A percentile compares a stretch with the other conserved stretches of the same genome.
Conservation (phyloP, 2,329 filamentous ascomycete genomes). For the Pseudogymnoascus verrucosus region DNA sequence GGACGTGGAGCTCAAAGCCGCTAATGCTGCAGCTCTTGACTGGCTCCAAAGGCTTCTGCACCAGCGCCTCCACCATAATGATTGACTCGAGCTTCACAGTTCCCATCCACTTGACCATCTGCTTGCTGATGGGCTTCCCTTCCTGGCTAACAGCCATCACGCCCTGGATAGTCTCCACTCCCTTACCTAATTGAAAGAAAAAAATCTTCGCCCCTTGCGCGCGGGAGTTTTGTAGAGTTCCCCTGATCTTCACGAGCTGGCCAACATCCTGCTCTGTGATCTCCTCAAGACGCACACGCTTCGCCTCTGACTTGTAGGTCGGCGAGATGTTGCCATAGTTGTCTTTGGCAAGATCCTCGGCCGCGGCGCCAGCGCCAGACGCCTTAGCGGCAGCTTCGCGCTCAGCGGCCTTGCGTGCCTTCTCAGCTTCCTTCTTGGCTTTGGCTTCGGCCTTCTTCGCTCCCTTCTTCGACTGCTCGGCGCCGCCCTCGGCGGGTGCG, state of each 20-base stretch:
- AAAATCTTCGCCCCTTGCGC: conserved; percentile 86
- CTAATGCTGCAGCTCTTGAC: conserved; percentile 81
- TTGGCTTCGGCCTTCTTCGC: conserved; percentile 32
- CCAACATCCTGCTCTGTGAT: conserved; percentile 59
- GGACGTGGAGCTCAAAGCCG: conserved; percentile 78
- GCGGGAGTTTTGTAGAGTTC: conserved; percentile 78
- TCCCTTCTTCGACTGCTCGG: conserved; percentile 38
- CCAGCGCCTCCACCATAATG: conserved; percentile 69
- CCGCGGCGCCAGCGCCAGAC: conserved; percentile 54
- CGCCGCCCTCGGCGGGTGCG: conserved; percentile 10
- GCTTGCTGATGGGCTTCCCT: conserved; percentile 58
- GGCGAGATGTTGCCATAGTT: conserved; percentile 55
- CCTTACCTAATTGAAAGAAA: conserved; percentile 76
- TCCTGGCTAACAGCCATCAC: conserved; percentile 62
- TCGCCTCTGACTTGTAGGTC: conserved; percentile 44
- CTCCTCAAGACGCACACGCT: conserved; percentile 51
- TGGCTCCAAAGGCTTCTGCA: conserved; percentile 76
- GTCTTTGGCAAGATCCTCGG: conserved; percentile 39
- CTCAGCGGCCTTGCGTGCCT: conserved; percentile 53
- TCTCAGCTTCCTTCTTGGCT: background rate
- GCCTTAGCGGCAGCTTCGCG: conserved; percentile 64
- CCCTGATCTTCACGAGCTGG: conserved; percentile 67
- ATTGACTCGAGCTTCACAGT: conserved; percentile 72
- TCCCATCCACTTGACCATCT: conserved; percentile 91
- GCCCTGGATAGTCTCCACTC: conserved; percentile 72